Base-by-base conservation (phyloP, 495 filamentous ascomycete species). In the Rostrohypoxylon terebratum region DNA sequence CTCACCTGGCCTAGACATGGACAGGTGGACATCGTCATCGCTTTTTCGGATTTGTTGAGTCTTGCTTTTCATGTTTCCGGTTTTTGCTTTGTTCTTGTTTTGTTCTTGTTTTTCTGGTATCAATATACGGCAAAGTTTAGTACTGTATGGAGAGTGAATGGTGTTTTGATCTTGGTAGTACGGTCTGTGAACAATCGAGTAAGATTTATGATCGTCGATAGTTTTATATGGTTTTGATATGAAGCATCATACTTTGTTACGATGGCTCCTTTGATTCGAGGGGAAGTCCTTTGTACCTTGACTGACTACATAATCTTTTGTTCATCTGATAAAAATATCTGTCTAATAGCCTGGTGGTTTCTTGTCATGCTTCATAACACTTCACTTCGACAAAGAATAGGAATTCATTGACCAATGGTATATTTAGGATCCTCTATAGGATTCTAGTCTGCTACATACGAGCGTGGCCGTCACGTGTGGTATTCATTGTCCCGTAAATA, bases 381-480 rank as follows among this genome's bases (percentile, higher is more conserved):
- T 20, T 11, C 38, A 47, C 48, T 47, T 48, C 10, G 34, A 54
- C 60, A 68, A 28, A 59, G 25, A 34, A 20, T 7, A 38, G n/a
- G 78, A 63, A 66, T 47, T n/a, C 21, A 13, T 51, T 57, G 42
- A 40, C 21, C 8, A 66, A 62, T 69, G 63, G 66, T 66, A 62
- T 74, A 14, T 59, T 62, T 63, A 45, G 69, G 62, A 34, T 68
- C 47, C 62, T 63, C 66, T 50, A 20, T 36, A 69, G 34, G 23
- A 58, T 59, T 31, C 60, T 50, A 63, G 33, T 23, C 36, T 60
- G 63, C 67, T 66, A 68, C 7, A 20, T 71, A 63, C 21, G 48
- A 47, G 51, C 31, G 28, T 33, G 66, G 60, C 63, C 51, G 58
- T 62, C 45, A 23, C 16, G 16, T 34, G 36, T 61, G 48, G 55